Evolutionary conservation across 2,329 filamentous ascomycete genomes (phyloP).

Genomic region (Berkeleyomyces rouxiae): DNA sequence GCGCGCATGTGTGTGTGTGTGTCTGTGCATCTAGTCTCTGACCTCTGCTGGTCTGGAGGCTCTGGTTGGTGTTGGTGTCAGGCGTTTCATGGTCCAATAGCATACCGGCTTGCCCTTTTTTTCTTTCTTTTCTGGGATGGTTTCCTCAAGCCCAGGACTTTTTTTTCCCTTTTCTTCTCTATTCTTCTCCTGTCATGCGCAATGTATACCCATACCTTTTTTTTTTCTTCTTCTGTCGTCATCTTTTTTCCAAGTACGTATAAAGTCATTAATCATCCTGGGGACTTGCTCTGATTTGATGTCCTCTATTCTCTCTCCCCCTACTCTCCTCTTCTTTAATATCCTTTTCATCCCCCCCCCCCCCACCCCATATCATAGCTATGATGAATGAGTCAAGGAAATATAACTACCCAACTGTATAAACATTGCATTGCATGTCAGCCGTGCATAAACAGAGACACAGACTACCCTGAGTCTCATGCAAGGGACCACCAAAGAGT

Average conservation of each 20-base stretch:
- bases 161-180: background rate
- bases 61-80: background rate
- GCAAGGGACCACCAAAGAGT: too few species aligned
- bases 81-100: too few species aligned
- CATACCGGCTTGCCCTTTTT: background rate
- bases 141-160: background rate
- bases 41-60: background rate
- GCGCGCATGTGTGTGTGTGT: background rate
- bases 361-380: background rate
- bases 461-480: too few species aligned
- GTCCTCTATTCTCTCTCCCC: background rate
- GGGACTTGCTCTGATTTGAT: too few species aligned
- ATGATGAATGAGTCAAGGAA: too few species aligned
- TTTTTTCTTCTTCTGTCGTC: background rate
- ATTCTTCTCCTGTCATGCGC: background rate
- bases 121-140: background rate
- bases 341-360: background rate
- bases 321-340: background rate
- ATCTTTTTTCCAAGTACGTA: too few species aligned
- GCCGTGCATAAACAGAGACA: too few species aligned
- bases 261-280: too few species aligned
- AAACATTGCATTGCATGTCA: too few species aligned
- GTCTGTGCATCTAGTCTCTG: background rate
- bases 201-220: background rate
- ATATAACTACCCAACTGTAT: too few species aligned